Evolutionary conservation across 495 filamentous ascomycete species (phyloP).

Genomic region (Parathielavia hyrcaniae): DNA sequence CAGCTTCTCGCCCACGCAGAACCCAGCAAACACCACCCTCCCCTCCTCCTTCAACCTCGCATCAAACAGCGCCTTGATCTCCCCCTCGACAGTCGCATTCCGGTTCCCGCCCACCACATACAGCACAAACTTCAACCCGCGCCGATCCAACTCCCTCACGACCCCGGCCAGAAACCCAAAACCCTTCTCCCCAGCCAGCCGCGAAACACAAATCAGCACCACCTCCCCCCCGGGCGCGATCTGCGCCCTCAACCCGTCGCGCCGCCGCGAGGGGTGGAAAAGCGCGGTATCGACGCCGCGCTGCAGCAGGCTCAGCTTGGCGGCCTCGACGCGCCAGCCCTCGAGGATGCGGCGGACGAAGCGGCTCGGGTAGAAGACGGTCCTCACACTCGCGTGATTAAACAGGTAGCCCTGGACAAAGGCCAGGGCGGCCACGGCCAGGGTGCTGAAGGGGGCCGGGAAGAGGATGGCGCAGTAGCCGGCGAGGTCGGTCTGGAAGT

Average conservation of each 20-base stretch:
- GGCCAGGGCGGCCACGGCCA: not conserved
- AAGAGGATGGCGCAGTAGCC: constrained; percentile 9
- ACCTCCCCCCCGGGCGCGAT: not conserved
- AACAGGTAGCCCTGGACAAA: not conserved
- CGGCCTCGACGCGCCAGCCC: not conserved
- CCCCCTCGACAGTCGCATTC: not conserved
- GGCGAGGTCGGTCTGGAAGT: constrained; percentile 8
- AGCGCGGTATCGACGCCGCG: not conserved
- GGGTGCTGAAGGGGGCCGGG: not conserved
- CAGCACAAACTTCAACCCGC: not conserved
- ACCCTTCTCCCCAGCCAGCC: constrained; percentile 2
- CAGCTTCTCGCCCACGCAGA: not conserved
- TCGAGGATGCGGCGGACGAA: constrained; percentile 2
- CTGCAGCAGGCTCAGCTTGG: not conserved
- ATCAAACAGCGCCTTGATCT: not conserved
- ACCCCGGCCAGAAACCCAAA: not conserved
- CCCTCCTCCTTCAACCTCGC: not conserved
- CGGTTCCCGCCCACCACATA: not conserved
- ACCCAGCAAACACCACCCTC: not conserved
- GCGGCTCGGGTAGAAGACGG: constrained; percentile 1
- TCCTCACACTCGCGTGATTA: not conserved
- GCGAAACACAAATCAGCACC: not conserved
- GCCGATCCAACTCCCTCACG: not conserved
- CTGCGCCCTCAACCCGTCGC: not conserved
- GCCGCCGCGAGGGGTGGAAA: not conserved